Evolutionary conservation across 1,139 yeast genomes (phyloP).

Genomic region (Hyphopichia pseudoburtonii): DNA sequence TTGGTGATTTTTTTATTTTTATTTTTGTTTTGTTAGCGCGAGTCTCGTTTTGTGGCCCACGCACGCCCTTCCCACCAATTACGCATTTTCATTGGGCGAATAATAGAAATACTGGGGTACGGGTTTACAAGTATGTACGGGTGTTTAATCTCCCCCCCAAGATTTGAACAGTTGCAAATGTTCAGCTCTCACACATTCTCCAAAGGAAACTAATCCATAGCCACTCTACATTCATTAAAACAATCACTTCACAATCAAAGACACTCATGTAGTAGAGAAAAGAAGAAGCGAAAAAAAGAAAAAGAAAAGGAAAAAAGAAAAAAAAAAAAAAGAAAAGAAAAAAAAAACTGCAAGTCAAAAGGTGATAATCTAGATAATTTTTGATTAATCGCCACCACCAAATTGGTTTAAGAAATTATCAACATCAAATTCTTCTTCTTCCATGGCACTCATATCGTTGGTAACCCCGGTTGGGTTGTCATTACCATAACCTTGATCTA

Average conservation of each 20-base stretch:
- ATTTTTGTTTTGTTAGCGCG: no score
- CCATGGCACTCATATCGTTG: slow-evolving; percentile 17
- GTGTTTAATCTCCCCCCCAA: no score
- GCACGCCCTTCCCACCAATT: neutral
- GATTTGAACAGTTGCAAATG: no score
- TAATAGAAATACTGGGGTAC: neutral
- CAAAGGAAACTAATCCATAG: no score
- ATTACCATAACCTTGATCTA: slow-evolving; percentile 36
- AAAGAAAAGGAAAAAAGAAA: neutral
- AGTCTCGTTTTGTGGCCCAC: neutral
- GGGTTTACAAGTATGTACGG: no score
- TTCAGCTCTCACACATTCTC: no score
- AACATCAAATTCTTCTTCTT: slow-evolving; percentile 45
- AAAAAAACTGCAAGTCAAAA: neutral
- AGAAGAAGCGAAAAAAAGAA: neutral
- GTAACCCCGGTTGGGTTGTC: slow-evolving; percentile 8
- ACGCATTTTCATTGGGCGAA: slow-evolving; percentile 1
- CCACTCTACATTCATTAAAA: no score
- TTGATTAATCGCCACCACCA: slow-evolving; percentile 30
- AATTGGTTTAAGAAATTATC: slow-evolving; percentile 49
- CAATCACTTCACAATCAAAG: no score
- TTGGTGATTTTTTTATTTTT: no score
- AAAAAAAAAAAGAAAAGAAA: neutral
- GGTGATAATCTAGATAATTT: neutral
- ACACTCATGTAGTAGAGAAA: neutral